These are phyloP conservation scores for Chenopodium quinoa DNA, from an alignment of 148 eudicot species.

Conservation along the genomic window DNA sequence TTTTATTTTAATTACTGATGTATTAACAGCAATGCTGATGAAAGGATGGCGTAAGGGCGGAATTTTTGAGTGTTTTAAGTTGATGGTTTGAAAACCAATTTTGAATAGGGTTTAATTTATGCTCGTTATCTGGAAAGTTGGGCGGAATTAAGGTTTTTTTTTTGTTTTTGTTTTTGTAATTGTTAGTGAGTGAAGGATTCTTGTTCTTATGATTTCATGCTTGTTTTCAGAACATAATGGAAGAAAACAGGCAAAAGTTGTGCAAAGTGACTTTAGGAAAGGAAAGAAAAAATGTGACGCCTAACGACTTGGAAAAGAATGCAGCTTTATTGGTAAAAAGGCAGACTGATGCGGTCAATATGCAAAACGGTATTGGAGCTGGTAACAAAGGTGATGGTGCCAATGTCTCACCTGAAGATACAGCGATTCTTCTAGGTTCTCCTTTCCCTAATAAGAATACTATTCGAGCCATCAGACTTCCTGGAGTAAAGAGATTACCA, in stretches of 20 bases:
- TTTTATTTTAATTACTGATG: not conserved
- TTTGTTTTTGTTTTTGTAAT: not conserved
- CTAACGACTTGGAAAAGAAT: slow-evolving; percentile 31
- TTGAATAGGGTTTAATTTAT: too few species aligned
- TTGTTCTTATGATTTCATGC: slow-evolving; percentile 2
- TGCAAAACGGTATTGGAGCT: slow-evolving; percentile 63
- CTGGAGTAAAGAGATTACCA: slow-evolving; percentile 72
- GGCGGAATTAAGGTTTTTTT: too few species aligned
- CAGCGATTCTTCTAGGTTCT: slow-evolving; percentile 83
- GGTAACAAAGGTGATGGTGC: slow-evolving; percentile 55
- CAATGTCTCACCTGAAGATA: slow-evolving; percentile 69
- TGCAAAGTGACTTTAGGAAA: slow-evolving; percentile 45
- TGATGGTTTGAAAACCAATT: too few species aligned
- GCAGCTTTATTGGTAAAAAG: slow-evolving; percentile 61
- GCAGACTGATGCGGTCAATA: slow-evolving; percentile 74
- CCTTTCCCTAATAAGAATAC: slow-evolving; percentile 76
- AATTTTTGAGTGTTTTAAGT: not conserved
- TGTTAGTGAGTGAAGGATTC: not conserved
- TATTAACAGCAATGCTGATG: not conserved
- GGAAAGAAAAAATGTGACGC: slow-evolving; percentile 55
- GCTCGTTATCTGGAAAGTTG: too few species aligned
- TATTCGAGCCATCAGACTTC: slow-evolving; percentile 77
- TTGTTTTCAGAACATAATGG: slow-evolving; percentile 58
- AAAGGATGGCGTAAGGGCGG: not conserved
- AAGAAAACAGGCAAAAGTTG: slow-evolving; percentile 68